Conservation (phyloP, 2,329 filamentous ascomycete genomes). For the Hymenoscyphus salicellus region DNA sequence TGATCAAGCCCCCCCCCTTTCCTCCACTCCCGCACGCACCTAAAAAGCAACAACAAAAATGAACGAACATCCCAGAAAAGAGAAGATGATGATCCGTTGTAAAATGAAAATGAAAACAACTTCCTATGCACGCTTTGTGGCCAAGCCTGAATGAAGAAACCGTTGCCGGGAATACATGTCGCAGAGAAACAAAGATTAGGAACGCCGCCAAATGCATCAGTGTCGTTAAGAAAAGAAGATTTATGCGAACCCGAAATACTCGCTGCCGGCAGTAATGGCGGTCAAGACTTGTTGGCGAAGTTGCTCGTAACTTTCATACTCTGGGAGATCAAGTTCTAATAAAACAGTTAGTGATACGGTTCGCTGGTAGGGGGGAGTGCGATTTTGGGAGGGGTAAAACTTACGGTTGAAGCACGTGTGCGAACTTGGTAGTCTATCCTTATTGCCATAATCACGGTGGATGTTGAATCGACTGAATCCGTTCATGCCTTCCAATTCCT, state of each 20-base stretch:
- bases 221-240: conserved; percentile 31
- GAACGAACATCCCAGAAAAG: neutral
- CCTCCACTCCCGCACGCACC: neutral
- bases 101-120: conserved; percentile 8
- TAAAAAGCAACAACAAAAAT: neutral
- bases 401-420: conserved; percentile 99
- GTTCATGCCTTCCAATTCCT: conserved; percentile 99
- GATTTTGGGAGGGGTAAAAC: conserved; percentile 41
- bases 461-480: conserved; percentile 98
- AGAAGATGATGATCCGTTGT: neutral
- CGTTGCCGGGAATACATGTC: conserved; percentile 26
- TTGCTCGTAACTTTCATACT: conserved; percentile 94
- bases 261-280: conserved; percentile 95
- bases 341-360: conserved; percentile 21
- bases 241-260: conserved; percentile 96
- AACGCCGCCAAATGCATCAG: conserved; percentile 38
- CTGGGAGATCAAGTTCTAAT: conserved; percentile 91
- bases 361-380: too few species aligned
- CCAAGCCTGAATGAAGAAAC: conserved; percentile 6
- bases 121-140: conserved; percentile 17
- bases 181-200: conserved; percentile 17
- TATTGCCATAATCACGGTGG: conserved; percentile 94
- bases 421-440: conserved; percentile 89
- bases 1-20: neutral
- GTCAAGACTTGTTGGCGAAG: conserved; percentile 86